These are phyloP conservation scores for Alloteropsis semialata DNA, from an alignment of 176 grass and related monocot genomes.

Conservation along the genomic window DNA sequence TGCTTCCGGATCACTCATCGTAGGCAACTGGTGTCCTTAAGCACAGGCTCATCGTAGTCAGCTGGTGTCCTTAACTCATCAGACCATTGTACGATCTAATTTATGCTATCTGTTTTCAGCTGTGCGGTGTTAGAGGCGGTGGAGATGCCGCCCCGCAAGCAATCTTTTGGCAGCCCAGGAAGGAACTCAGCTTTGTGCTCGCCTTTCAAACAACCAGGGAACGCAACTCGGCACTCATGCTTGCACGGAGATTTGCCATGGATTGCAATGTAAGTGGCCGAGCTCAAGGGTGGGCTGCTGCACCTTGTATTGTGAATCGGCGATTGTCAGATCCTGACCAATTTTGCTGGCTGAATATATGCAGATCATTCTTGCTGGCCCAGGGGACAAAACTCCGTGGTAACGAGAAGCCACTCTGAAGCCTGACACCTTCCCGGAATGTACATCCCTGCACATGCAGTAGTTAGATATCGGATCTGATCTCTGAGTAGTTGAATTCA, in stretches of 20 bases:
- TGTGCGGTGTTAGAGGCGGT: slow-evolving; percentile 73
- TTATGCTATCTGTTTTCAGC: slow-evolving; percentile 17
- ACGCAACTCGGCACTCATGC: slow-evolving; percentile 72
- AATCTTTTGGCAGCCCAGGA: slow-evolving; percentile 67
- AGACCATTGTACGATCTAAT: neutral
- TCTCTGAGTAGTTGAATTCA: neutral
- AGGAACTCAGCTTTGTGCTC: slow-evolving; percentile 59
- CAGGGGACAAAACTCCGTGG: slow-evolving; percentile 30
- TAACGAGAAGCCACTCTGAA: neutral
- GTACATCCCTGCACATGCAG: slow-evolving; percentile 9
- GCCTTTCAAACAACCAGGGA: slow-evolving; percentile 73
- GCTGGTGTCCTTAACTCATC: neutral
- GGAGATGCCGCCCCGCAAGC: slow-evolving; percentile 55
- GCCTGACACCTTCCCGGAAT: neutral
- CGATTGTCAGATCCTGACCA: neutral
- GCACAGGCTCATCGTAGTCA: neutral
- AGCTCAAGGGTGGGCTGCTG: neutral
- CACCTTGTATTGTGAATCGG: neutral
- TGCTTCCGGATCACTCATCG: neutral
- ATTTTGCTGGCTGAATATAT: neutral
- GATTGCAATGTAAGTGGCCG: slow-evolving; percentile 74
- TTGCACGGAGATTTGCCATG: slow-evolving; percentile 66
- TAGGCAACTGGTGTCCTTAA: no score
- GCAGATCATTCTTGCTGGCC: slow-evolving; percentile 58
- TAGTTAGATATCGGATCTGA: slow-evolving; percentile 17